Conservation (phyloP, 495 filamentous ascomycete species). For the Tuber magnatum region DNA sequence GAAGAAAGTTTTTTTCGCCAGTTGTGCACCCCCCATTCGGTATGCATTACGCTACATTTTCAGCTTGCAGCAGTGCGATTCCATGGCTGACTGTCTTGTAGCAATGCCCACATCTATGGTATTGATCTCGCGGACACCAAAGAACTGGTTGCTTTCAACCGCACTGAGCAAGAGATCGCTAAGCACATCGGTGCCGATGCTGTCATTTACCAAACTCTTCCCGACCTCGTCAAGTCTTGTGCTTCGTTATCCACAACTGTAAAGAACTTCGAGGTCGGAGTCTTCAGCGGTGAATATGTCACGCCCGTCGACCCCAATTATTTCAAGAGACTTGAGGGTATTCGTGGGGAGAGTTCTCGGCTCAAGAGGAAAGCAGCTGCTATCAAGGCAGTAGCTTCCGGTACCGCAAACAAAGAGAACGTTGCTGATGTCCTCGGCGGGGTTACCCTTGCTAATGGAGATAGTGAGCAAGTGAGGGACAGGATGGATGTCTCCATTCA, state of each 20-base stretch:
- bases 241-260: conserved; percentile 43
- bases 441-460: conserved; percentile 51
- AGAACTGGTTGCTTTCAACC: conserved; percentile 78
- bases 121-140: conserved; percentile 79
- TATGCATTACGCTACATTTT: conserved; percentile 34
- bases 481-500: conserved; percentile 58
- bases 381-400: conserved; percentile 60
- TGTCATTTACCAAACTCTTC: conserved; percentile 83
- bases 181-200: conserved; percentile 81
- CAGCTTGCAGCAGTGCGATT: conserved; percentile 9
- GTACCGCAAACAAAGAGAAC: conserved; percentile 57
- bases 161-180: conserved; percentile 61
- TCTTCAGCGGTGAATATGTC: conserved; percentile 87
- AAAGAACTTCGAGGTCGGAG: conserved; percentile 79
- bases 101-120: conserved; percentile 70
- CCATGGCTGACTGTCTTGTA: conserved; percentile 37
- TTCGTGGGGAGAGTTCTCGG: conserved; percentile 67
- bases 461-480: conserved; percentile 45
- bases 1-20: conserved; percentile 82
- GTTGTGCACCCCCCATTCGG: conserved; percentile 77
- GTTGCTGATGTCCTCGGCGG: conserved; percentile 59
- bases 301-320: conserved; percentile 78
- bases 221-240: conserved; percentile 74
- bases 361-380: conserved; percentile 63
- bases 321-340: conserved; percentile 72